A percentile compares a stretch with the other conserved stretches of the same genome.
Conservation (phyloP, 225 moss, liverwort and hornwort genomes). For the Lunularia cruciata region DNA sequence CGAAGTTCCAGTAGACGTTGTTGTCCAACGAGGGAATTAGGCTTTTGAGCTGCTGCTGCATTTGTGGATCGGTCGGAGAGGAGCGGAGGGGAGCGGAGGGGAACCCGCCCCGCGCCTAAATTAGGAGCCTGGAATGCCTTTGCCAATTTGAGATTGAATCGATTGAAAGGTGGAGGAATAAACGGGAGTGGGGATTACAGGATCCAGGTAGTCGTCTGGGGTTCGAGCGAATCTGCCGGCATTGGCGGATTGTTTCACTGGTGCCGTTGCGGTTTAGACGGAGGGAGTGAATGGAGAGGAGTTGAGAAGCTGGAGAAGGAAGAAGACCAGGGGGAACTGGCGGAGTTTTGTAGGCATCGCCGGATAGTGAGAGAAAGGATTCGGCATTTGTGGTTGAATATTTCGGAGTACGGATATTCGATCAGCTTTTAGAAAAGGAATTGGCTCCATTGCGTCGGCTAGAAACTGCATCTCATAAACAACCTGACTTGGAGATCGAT, state of each 20-base stretch:
- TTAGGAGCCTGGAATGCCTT: background rate
- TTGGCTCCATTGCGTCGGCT: no score
- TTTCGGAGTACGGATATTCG: background rate
- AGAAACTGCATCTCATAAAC: background rate
- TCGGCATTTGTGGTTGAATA: background rate
- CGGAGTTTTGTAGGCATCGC: no score
- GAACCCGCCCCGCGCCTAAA: constrained; percentile 4
- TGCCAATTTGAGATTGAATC: no score
- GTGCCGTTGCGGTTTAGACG: background rate
- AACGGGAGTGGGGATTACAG: background rate
- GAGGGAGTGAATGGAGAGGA: background rate
- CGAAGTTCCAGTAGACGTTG: background rate
- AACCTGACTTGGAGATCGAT: constrained; percentile 5
- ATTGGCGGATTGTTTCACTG: background rate
- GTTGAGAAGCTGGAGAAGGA: background rate
- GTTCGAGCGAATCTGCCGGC: background rate
- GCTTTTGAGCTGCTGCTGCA: background rate
- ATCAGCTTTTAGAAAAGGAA: background rate
- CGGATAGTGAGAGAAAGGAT: background rate
- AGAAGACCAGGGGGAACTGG: no score
- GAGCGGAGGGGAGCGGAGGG: background rate
- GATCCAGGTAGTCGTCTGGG: background rate
- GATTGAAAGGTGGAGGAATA: background rate
- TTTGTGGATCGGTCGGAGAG: background rate
- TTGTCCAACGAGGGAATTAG: background rate